Percentiles rank a stretch among this genome's conserved stretches.
These are phyloP conservation scores for Clavariopsis aquatica DNA, from an alignment of 495 filamentous ascomycete species.

Conservation along the genomic window DNA sequence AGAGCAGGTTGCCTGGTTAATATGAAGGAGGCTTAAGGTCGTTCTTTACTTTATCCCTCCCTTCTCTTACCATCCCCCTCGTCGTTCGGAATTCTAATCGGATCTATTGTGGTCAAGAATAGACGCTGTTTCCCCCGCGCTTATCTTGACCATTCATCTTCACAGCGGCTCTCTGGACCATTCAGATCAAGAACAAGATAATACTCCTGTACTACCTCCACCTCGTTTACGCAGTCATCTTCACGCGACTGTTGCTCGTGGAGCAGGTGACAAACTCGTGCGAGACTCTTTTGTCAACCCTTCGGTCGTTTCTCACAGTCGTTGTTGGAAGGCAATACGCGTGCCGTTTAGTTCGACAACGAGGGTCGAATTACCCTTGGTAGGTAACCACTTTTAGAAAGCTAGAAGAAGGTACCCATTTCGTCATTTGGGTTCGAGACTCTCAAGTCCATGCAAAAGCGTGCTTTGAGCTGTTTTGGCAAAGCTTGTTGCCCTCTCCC, in stretches of 20 bases:
- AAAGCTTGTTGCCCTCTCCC: background rate
- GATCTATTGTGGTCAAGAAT: background rate
- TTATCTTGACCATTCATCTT: background rate
- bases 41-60: background rate
- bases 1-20: background rate
- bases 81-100: background rate
- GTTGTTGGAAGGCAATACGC: background rate
- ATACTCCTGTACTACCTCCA: background rate
- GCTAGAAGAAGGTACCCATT: background rate
- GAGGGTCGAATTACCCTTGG: background rate
- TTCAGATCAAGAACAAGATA: background rate
- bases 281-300: background rate
- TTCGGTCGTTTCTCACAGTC: background rate
- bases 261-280: background rate
- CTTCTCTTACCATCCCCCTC: background rate
- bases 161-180: background rate
- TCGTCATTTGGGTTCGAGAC: background rate
- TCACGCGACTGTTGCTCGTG: background rate
- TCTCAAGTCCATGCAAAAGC: background rate
- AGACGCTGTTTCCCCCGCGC: background rate
- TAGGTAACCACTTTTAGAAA: background rate
- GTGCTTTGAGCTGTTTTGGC: background rate
- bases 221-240: background rate
- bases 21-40: background rate
- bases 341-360: background rate